These are phyloP conservation scores for Xylariaceae sp. DNA, from an alignment of 2,329 filamentous ascomycete genomes.

Conservation along the genomic window DNA sequence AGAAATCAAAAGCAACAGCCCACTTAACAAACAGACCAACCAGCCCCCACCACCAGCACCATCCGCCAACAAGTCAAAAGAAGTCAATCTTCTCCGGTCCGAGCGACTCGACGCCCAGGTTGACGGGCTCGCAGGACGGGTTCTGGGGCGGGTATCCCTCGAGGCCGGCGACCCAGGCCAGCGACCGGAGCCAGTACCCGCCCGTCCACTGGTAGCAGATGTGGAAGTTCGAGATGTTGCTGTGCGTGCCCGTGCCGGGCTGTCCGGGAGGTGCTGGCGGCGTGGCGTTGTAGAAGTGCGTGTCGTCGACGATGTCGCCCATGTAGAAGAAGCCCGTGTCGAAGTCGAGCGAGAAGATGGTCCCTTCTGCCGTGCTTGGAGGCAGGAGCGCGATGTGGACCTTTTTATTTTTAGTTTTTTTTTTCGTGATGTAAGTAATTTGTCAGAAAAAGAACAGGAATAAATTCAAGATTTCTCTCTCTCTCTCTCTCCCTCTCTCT, in stretches of 20 bases:
- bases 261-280: too few species aligned
- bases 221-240: slow-evolving; percentile 10
- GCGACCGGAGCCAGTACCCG: slow-evolving; percentile 12
- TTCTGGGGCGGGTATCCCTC: slow-evolving; percentile 11
- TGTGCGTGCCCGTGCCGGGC: not conserved
- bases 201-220: slow-evolving; percentile 17
- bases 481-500: too few species aligned
- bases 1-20: too few species aligned
- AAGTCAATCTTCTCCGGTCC: not conserved
- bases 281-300: slow-evolving; percentile 9
- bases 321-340: slow-evolving; percentile 12
- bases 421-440: not conserved
- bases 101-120: slow-evolving; percentile 12
- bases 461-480: too few species aligned
- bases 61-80: too few species aligned
- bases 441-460: not conserved
- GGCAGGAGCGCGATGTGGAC: slow-evolving; percentile 8
- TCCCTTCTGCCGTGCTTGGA: slow-evolving; percentile 2
- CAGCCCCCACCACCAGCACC: too few species aligned
- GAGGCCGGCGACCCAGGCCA: slow-evolving; percentile 13
- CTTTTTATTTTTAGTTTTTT: slow-evolving; percentile 1
- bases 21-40: too few species aligned
- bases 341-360: slow-evolving; percentile 7
- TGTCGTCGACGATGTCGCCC: slow-evolving; percentile 7
- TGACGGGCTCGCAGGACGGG: slow-evolving; percentile 14